Evolutionary conservation across 495 filamentous ascomycete species (phyloP).

Genomic region (Glutinoglossum americanum): DNA sequence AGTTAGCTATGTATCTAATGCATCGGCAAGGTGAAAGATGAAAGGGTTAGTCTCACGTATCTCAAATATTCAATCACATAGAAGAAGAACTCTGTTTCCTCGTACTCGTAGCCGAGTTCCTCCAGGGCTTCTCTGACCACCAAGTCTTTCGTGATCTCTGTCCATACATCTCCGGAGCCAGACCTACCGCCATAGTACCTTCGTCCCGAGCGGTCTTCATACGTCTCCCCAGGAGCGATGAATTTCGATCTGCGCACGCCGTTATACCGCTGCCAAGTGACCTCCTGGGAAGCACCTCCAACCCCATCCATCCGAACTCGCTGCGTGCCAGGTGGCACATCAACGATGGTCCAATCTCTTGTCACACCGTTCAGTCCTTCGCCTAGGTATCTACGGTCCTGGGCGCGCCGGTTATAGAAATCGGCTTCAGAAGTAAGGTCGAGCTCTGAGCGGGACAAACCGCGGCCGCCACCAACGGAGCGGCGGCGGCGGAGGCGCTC

Average conservation of each 20-base stretch:
- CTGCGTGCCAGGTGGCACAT: slow-evolving; percentile 60
- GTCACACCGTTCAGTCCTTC: slow-evolving; percentile 48
- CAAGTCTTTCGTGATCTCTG: slow-evolving; percentile 87
- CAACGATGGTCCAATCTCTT: slow-evolving; percentile 53
- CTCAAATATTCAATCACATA: slow-evolving; percentile 82
- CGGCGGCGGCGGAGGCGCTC: slow-evolving; percentile 10
- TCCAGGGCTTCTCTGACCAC: slow-evolving; percentile 78
- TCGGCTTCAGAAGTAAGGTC: slow-evolving; percentile 34
- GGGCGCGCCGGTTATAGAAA: slow-evolving; percentile 38
- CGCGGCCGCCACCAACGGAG: slow-evolving; percentile 12
- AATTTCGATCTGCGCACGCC: slow-evolving; percentile 51
- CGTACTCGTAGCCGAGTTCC: slow-evolving; percentile 63
- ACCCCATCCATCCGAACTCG: slow-evolving; percentile 53
- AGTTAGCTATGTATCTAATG: slow-evolving; percentile 8
- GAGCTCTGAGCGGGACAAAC: slow-evolving; percentile 1
- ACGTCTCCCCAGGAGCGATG: slow-evolving; percentile 24
- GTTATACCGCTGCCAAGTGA: slow-evolving; percentile 57
- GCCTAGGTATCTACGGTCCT: slow-evolving; percentile 36
- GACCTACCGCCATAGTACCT: slow-evolving; percentile 21
- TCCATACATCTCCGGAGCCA: slow-evolving; percentile 56
- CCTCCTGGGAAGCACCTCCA: slow-evolving; percentile 41
- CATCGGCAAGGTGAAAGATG: slow-evolving; percentile 3
- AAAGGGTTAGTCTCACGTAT: slow-evolving; percentile 38
- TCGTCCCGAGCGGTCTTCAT: slow-evolving; percentile 22
- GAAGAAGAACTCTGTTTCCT: slow-evolving; percentile 76